phyloP scores from a whole-genome alignment of 2,329 filamentous ascomycete species.

The Colletotrichum chrysophilum region DNA sequence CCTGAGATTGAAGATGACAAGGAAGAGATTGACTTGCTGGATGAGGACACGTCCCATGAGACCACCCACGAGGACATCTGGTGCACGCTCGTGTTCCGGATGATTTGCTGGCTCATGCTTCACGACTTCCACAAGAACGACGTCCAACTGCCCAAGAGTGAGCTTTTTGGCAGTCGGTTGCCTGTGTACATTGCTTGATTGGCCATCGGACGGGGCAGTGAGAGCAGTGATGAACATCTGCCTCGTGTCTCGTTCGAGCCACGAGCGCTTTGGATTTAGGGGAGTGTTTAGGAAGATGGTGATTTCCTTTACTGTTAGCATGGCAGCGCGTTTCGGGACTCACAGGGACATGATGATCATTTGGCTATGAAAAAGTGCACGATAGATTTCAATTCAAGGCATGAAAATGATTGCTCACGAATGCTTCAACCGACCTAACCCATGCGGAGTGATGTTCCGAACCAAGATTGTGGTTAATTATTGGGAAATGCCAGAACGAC shows the following conservation, averaged over 20 bases:
- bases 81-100: slow-evolving; percentile 60
- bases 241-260: no score
- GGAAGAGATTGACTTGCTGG: no score
- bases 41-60: no score
- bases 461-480: not conserved
- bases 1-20: no score
- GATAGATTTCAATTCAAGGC: not conserved
- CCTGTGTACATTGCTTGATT: slow-evolving; percentile 49
- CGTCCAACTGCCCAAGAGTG: slow-evolving; percentile 53
- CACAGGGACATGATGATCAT: not conserved
- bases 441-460: not conserved
- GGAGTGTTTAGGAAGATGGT: no score
- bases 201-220: no score
- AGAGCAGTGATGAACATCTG: no score
- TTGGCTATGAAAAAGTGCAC: not conserved
- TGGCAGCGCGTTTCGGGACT: no score
- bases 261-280: no score
- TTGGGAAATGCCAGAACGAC: not conserved
- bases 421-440: not conserved
- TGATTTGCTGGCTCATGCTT: slow-evolving; percentile 63
- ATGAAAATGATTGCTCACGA: not conserved
- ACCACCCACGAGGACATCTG: slow-evolving; percentile 42
- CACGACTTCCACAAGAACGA: slow-evolving; percentile 63
- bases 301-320: no score
- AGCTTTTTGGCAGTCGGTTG: slow-evolving; percentile 58